Evolutionary conservation across 2,329 filamentous ascomycete genomes (phyloP).

Genomic region (Fusarium decemcellulare): DNA sequence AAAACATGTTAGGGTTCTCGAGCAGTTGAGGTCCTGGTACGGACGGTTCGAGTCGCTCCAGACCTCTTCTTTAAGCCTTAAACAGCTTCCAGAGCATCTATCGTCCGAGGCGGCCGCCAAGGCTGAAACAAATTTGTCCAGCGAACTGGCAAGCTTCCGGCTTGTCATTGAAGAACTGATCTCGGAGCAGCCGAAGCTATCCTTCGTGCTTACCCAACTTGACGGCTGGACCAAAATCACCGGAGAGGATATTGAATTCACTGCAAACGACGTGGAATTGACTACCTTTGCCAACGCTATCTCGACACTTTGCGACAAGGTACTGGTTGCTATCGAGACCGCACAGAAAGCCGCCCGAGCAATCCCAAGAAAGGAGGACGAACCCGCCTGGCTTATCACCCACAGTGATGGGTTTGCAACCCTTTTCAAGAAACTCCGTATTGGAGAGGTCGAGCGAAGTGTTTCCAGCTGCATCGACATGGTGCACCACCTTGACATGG

Average conservation of each 20-base stretch:
- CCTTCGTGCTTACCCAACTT: conserved; percentile 77
- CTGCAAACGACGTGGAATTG: conserved; percentile 40
- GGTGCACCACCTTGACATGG: conserved; percentile 52
- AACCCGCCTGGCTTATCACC: conserved; percentile 53
- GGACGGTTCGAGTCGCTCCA: conserved; percentile 62
- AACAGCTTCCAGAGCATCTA: conserved; percentile 67
- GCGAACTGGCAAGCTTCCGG: conserved; percentile 55
- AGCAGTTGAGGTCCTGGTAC: conserved; percentile 65
- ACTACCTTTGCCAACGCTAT: conserved; percentile 69
- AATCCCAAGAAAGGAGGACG: conserved; percentile 52
- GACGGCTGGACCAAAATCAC: conserved; percentile 70
- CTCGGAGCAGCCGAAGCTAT: conserved; percentile 66
- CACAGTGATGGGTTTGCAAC: conserved; percentile 66
- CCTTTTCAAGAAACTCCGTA: conserved; percentile 72
- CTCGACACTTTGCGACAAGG: conserved; percentile 77
- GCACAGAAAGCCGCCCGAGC: conserved; percentile 69
- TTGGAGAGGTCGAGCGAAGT: conserved; percentile 65
- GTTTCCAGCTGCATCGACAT: conserved; percentile 56
- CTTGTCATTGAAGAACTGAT: conserved; percentile 58
- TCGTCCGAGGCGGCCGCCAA: conserved; percentile 54
- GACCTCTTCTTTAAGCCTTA: conserved; percentile 57
- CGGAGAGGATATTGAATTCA: conserved; percentile 26
- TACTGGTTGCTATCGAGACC: conserved; percentile 85
- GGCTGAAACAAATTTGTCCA: conserved; percentile 53
- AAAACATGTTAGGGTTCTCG: conserved; percentile 61